Evolutionary conservation across 169 alveolate genomes (phyloP), one percentile per base, ranked within the genome.

Genomic region (Toxoplasma gondii): DNA sequence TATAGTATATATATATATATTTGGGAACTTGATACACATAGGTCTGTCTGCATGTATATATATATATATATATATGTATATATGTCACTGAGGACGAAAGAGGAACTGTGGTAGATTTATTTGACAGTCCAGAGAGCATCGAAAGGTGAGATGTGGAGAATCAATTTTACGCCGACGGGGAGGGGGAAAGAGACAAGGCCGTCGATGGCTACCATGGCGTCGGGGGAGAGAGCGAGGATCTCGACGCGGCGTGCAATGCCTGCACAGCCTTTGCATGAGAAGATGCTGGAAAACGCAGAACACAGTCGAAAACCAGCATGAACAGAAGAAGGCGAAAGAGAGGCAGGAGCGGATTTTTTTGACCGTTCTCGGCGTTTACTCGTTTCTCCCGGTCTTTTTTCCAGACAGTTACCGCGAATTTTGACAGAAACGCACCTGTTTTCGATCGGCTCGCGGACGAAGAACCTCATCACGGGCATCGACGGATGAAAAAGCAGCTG

Each of bases 361-460:
- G 78, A 64, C 78, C n/a, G n/a, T n/a, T n/a, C 67, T 9, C 67
- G 27, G 67, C 27, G 27, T 19, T 19, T 19, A 53, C 67, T 19
- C 67, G 27, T 19, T 19, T 19, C 67, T 53, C 67, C 67, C 67
- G 27, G 27, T 64, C 74, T 64, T 27, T 31, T 27, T 31, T 27
- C 74, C 29, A 19, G 74, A 31, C 34, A 7, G 74, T 31, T 22
- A 64, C 74, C n/a, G n/a, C n/a, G n/a, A n/a, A 31, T 16, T 1
- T 16, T 1, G 9, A 4, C 74, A 31, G n/a, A 64, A 31, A 64
- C 74, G 9, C 74, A 88, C 96, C 96, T 94, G 92, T 94, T 94
- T 31, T 94, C 94, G 39, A 94, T 94, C 27, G 94, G 94, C 88
- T 94, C 96, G n/a, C 96, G 90, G n/a, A 94, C 90, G 38, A 84